A percentile compares a stretch with the other conserved stretches of the same genome.
These are phyloP conservation scores for Aspergillus transmontanensis DNA, from an alignment of 2,329 filamentous ascomycete genomes.

Conservation along the genomic window DNA sequence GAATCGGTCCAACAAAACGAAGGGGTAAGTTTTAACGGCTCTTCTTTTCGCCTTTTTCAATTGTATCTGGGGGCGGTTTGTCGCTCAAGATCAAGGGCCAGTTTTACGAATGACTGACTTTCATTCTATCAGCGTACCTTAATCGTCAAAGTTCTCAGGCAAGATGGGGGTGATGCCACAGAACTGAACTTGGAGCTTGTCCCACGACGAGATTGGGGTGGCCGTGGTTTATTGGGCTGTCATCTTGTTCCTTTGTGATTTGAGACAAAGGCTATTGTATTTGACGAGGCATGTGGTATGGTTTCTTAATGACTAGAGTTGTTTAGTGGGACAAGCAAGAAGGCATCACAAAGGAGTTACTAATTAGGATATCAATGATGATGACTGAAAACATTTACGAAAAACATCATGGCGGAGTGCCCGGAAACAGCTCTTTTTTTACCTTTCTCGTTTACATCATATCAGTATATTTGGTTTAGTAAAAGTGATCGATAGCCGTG, in stretches of 20 bases:
- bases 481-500: neutral
- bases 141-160: constrained; percentile 66
- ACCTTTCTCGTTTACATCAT: neutral
- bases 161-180: constrained; percentile 45
- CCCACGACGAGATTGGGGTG: constrained; percentile 83
- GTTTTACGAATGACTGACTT: constrained; percentile 1
- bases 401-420: neutral
- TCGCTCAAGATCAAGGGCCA: neutral
- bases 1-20: constrained; percentile 88
- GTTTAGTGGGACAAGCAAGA: constrained; percentile 6
- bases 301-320: constrained; percentile 14
- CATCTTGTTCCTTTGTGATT: constrained; percentile 78
- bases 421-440: neutral
- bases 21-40: constrained; percentile 62
- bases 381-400: neutral
- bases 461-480: neutral
- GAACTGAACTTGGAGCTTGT: constrained; percentile 72
- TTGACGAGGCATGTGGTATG: constrained; percentile 23
- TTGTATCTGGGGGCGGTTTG: neutral
- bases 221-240: constrained; percentile 84
- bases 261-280: constrained; percentile 4
- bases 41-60: constrained; percentile 1
- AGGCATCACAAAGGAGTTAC: constrained; percentile 14
- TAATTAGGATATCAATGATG: neutral
- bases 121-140: constrained; percentile 61